Base-by-base conservation (phyloP, 169 alveolate genomes). In the Eimeria falciformis region DNA sequence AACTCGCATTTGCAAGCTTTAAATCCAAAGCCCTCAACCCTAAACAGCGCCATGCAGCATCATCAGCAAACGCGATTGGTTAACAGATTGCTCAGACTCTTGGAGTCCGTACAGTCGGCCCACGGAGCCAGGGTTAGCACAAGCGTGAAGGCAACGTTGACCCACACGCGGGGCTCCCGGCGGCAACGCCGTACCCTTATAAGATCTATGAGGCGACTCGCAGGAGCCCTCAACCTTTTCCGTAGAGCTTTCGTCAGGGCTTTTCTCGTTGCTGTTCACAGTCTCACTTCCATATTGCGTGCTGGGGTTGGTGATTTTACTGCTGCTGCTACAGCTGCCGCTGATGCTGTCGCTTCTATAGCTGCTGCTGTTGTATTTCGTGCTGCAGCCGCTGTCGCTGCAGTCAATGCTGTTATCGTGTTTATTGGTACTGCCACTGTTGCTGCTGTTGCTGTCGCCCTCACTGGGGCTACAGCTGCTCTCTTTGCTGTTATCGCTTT, bases 281-380 rank as follows among this genome's bases (percentile, higher is more conserved):
- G 25, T n/a, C 18, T 66, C 1, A 25, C 46, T 71, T 1, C 46
- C 27, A 4, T 4, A 9, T 9, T 33, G n/a, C 55, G 46, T 37
- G 25, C 25, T 71, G 82, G n/a, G 0, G 55, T 5, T 27, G 56
- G 29, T 71, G 55, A 1, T 23, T 0, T 71, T 33, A 21, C 66
- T 21, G n/a, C 66, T 55, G 66, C 66, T 55, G 66, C 66, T 55
- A 21, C n/a, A 14, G 66, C 66, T 55, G 66, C 66, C n/a, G 66
- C 66, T 55, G 66, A 2, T 65, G 77, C 77, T 65, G 18, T 4
- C 3, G 77, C 66, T 55, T 0, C 40, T 21, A 27, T 46, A 18
- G 33, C 77, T 23, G 33, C 33, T 65, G 33, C 77, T 21, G 43
- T 18, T 4, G 77, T 14, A 9, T 9, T 23, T 21, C 40, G 43